phyloP scores from a whole-genome alignment of 495 filamentous ascomycete species.

The Neurospora sp. region DNA sequence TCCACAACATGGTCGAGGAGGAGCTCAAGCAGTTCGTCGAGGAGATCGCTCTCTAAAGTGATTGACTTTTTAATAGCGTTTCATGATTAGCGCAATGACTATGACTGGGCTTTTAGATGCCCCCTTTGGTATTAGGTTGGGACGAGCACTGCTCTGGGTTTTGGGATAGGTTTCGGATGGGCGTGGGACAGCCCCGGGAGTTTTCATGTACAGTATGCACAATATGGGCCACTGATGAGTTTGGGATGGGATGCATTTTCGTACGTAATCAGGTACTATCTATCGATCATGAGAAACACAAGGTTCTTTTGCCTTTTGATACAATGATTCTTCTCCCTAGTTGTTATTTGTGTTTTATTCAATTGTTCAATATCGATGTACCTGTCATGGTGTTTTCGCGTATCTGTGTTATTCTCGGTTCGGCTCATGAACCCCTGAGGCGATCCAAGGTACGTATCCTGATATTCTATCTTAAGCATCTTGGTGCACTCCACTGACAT shows the following conservation, averaged over 20 bases:
- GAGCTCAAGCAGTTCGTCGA: conserved; percentile 61
- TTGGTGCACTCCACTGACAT: neutral
- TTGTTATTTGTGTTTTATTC: neutral
- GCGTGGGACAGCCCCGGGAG: conserved; percentile 14
- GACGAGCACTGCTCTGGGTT: conserved; percentile 8
- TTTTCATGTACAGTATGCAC: conserved; percentile 35
- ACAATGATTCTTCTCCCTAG: neutral
- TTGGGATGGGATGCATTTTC: conserved; percentile 17
- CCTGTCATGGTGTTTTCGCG: neutral
- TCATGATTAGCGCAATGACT: conserved; percentile 7
- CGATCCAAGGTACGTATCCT: neutral
- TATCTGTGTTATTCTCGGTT: neutral
- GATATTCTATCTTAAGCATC: neutral
- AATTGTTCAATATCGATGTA: neutral
- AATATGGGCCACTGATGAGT: conserved; percentile 12
- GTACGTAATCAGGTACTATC: conserved; percentile 7
- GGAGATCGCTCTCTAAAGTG: conserved; percentile 38
- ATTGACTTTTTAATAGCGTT: conserved; percentile 1
- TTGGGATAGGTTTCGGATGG: conserved; percentile 16
- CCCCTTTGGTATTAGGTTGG: conserved; percentile 7
- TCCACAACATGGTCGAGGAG: conserved; percentile 47
- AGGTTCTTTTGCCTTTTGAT: neutral
- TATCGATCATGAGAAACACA: conserved; percentile 5
- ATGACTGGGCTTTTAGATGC: neutral
- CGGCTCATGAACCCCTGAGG: neutral